Conservation (phyloP, 1,139 yeast genomes). For the Eremothecium coryli region DNA sequence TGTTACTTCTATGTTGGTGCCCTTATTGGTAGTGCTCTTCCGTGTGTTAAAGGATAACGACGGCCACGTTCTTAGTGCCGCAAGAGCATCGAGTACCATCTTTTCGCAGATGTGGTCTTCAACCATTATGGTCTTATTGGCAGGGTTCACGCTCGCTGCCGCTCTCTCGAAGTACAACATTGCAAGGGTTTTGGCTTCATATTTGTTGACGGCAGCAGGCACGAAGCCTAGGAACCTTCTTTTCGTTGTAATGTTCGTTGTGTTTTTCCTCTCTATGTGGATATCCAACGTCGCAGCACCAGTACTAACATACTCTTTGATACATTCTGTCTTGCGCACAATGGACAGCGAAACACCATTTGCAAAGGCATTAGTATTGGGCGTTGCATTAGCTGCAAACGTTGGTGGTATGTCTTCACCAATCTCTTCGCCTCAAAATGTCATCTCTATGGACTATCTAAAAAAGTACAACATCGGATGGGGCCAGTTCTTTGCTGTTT, state of each 20-base stretch:
- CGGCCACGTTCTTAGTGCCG: slow-evolving; percentile 46
- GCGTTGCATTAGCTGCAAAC: slow-evolving; percentile 65
- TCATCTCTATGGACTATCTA: slow-evolving; percentile 62
- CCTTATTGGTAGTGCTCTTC: slow-evolving; percentile 46
- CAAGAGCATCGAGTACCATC: slow-evolving; percentile 46
- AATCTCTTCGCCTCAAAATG: slow-evolving; percentile 69
- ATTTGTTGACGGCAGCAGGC: slow-evolving; percentile 56
- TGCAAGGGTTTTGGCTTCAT: slow-evolving; percentile 58
- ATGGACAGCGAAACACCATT: slow-evolving; percentile 53
- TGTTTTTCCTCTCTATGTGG: slow-evolving; percentile 68
- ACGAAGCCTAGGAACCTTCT: slow-evolving; percentile 56
- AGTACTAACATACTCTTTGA: slow-evolving; percentile 58
- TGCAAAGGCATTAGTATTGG: slow-evolving; percentile 55
- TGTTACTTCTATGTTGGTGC: slow-evolving; percentile 57
- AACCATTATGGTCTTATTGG: slow-evolving; percentile 56
- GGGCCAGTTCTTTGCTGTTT: slow-evolving; percentile 70
- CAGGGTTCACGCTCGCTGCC: slow-evolving; percentile 69
- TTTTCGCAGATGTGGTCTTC: slow-evolving; percentile 66
- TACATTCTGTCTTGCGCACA: slow-evolving; percentile 55
- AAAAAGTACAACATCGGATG: slow-evolving; percentile 56
- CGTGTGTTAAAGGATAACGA: slow-evolving; percentile 45
- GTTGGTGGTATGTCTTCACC: slow-evolving; percentile 79
- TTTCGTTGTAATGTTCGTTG: slow-evolving; percentile 57
- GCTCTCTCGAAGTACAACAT: slow-evolving; percentile 63
- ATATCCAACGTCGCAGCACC: slow-evolving; percentile 75